A percentile compares a stretch with the other conserved stretches of the same genome.
phyloP scores from a whole-genome alignment of 2,329 filamentous ascomycete genomes.

The Ceratocystis colombiana region DNA sequence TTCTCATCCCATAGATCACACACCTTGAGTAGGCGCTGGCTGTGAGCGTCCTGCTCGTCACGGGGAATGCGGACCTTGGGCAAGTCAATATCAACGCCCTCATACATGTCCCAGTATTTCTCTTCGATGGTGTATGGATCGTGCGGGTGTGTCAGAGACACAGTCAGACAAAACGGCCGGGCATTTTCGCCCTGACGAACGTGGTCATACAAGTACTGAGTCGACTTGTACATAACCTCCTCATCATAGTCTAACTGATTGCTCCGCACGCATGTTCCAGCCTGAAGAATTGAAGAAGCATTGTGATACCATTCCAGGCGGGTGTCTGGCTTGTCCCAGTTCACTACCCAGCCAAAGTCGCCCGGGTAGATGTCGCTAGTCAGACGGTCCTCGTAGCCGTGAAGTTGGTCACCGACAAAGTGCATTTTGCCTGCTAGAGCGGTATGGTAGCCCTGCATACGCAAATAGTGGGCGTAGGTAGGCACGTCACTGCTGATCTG shows the following conservation, averaged over 20 bases:
- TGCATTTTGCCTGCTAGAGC: constrained; percentile 94
- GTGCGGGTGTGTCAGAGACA: constrained; percentile 88
- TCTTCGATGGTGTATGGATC: constrained; percentile 91
- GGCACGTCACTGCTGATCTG: constrained; percentile 75
- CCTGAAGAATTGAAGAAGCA: constrained; percentile 83
- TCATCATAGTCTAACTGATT: constrained; percentile 96
- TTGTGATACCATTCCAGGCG: constrained; percentile 95
- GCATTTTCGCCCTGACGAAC: constrained; percentile 65
- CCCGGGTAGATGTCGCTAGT: constrained; percentile 95
- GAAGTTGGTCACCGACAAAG: constrained; percentile 88
- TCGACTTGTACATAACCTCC: constrained; percentile 86
- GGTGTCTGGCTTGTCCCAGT: constrained; percentile 83
- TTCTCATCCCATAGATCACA: constrained; percentile 78
- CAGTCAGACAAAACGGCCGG: constrained; percentile 75
- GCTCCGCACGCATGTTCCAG: constrained; percentile 76
- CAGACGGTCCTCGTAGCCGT: constrained; percentile 83
- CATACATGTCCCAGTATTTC: constrained; percentile 88
- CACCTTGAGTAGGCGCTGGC: constrained; percentile 73
- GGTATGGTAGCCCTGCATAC: constrained; percentile 76
- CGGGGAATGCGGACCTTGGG: constrained; percentile 69
- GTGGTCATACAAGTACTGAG: constrained; percentile 83
- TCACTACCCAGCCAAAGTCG: constrained; percentile 88
- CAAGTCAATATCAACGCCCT: constrained; percentile 75
- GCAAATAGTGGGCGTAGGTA: constrained; percentile 86
- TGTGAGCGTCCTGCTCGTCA: constrained; percentile 76